Percentiles rank a stretch among this genome's conserved stretches.
These are phyloP conservation scores for Meira nashicola DNA, from an alignment of 1,284 basidiomycete genomes.

Conservation along the genomic window DNA sequence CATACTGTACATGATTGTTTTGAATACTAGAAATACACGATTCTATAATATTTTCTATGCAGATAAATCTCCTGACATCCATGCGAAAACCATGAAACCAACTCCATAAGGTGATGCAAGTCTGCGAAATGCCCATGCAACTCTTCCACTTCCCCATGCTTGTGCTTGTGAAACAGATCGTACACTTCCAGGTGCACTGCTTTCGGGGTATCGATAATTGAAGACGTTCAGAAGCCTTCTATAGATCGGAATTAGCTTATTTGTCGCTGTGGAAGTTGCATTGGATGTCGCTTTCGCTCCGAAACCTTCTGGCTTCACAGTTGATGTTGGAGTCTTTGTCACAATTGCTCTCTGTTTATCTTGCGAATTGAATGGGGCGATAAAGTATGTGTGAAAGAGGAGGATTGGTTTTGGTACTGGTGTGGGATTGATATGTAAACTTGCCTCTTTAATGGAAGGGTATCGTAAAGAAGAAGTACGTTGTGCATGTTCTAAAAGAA, in stretches of 20 bases:
- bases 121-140: constrained; percentile 33
- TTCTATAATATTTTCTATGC: constrained; percentile 2
- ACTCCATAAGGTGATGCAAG: constrained; percentile 46
- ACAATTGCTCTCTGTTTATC: constrained; percentile 13
- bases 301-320: not conserved
- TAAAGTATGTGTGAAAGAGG: constrained; percentile 40
- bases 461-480: constrained; percentile 18
- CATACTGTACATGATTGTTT: constrained; percentile 1
- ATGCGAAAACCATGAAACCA: constrained; percentile 48
- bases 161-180: constrained; percentile 15
- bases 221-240: not conserved
- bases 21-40: not conserved
- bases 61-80: constrained; percentile 44
- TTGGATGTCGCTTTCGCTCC: constrained; percentile 19
- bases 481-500: constrained; percentile 36
- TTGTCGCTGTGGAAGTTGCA: not conserved
- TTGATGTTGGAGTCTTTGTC: not conserved
- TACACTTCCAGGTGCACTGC: constrained; percentile 15
- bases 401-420: constrained; percentile 22
- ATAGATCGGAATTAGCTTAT: constrained; percentile 1
- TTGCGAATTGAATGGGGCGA: constrained; percentile 34
- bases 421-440: constrained; percentile 14
- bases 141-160: constrained; percentile 34
- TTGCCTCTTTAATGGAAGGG: constrained; percentile 13
- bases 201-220: not conserved